Base-by-base conservation (phyloP, 352 stramenopile species). In the Phytophthora citrophthora region DNA sequence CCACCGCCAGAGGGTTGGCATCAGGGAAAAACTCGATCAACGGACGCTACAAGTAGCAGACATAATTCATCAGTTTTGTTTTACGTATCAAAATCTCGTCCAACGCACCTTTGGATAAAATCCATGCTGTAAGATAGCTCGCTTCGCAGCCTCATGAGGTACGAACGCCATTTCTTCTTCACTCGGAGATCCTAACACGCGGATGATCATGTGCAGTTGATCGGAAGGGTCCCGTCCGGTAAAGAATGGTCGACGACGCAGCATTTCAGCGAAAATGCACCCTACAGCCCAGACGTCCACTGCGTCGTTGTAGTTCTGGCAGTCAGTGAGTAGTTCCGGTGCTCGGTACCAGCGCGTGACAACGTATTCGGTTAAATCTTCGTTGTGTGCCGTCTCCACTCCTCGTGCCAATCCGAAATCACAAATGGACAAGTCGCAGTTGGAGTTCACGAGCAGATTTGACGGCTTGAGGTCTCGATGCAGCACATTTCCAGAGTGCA, bases 201-300 rank as follows among this genome's bases (percentile, higher is more conserved):
- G 81, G 47, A 93, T 86, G 56, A 96, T 96, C 74, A 90, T 93
- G 65, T 94, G 81, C 24, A 96, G 64, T 53, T 96, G 86, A 54
- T 96, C 84, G 16, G 84, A 90, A n/a, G 83, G 83, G 61, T 96
- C 83, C 27, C 82, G 61, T 3, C 88, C 88, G 9, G 83, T 93
- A 66, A 96, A 94, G 61, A 94, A 94, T 2, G 86, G 97, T 51
- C 98, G 98, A 46, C 97, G 86, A n/a, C 87, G 81, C 43, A 99
- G 86, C 66, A 99, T 95, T 76, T 99, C 98, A 26, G 95, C 98
- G 72, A 99, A 99, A 75, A 99, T 99, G 74, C 98, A 99, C 7
- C 97, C 98, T 24, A 99, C 89, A 48, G 88, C 91, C 95, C 95
- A 99, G 47, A 98, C 91, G 72, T 99, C 96, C 46, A 99, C 93